phyloP scores from a whole-genome alignment of 306 rosid species.

The Spatholobus suberectus region DNA sequence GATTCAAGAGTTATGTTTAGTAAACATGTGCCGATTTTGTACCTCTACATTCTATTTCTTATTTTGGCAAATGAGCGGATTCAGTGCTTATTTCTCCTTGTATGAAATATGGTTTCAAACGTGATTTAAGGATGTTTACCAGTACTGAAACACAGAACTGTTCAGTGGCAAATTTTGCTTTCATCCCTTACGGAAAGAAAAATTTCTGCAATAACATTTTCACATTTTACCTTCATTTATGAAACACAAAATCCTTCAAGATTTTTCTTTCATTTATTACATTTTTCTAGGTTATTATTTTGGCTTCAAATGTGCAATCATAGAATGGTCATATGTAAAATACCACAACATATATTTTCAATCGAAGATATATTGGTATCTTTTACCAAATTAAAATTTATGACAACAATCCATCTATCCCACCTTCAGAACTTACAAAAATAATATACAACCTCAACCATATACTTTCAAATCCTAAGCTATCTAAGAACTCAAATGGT shows the following conservation, averaged over 20 bases:
- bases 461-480: conserved; percentile 77
- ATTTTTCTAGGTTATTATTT: not conserved
- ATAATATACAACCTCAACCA: conserved; percentile 97
- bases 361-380: conserved; percentile 71
- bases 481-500: conserved; percentile 77
- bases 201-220: not conserved
- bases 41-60: not conserved
- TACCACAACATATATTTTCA: conserved; percentile 46
- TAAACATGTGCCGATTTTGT: not conserved
- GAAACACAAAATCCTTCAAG: too few relatives aligned
- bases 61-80: not conserved
- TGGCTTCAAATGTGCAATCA: not conserved
- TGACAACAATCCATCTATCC: conserved; percentile 81
- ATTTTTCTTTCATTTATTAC: not conserved
- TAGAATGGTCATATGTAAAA: conserved; percentile 2
- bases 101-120: not conserved
- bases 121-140: not conserved
- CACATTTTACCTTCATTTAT: too few relatives aligned
- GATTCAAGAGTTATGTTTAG: not conserved
- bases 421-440: conserved; percentile 79
- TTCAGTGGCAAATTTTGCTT: not conserved
- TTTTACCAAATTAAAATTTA: conserved; percentile 60
- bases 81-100: not conserved
- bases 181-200: not conserved
- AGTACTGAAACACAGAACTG: not conserved